phyloP scores from a whole-genome alignment of 2,329 filamentous ascomycete species.

The Fusarium multiceps region DNA sequence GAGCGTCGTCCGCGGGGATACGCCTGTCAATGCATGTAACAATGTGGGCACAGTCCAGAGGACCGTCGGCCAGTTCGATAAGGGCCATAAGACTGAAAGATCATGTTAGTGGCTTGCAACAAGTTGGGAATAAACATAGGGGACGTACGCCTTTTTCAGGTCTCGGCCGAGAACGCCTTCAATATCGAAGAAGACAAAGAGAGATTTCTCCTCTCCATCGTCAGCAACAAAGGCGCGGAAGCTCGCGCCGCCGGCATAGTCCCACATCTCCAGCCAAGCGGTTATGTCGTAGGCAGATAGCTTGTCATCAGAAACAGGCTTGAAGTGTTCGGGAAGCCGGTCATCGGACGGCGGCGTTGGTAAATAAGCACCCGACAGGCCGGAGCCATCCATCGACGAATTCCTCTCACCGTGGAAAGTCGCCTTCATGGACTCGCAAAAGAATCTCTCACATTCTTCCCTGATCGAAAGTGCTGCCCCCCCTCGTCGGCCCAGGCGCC shows the following conservation, averaged over 20 bases:
- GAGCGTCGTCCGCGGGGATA: slow-evolving; percentile 69
- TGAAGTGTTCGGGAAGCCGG: slow-evolving; percentile 53
- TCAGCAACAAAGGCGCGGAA: slow-evolving; percentile 88
- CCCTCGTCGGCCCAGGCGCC: slow-evolving; percentile 71
- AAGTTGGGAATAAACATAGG: neutral
- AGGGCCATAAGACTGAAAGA: slow-evolving; percentile 80
- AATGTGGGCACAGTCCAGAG: slow-evolving; percentile 80
- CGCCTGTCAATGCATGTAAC: slow-evolving; percentile 84
- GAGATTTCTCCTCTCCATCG: slow-evolving; percentile 74
- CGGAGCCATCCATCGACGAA: slow-evolving; percentile 79
- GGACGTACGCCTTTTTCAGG: slow-evolving; percentile 84
- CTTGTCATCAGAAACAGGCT: slow-evolving; percentile 46
- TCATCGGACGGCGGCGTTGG: slow-evolving; percentile 67
- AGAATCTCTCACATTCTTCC: slow-evolving; percentile 99
- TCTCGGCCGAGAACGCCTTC: slow-evolving; percentile 76
- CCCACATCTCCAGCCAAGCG: slow-evolving; percentile 83
- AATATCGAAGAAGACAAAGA: slow-evolving; percentile 89
- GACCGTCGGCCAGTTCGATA: slow-evolving; percentile 84
- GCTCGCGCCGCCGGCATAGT: slow-evolving; percentile 84
- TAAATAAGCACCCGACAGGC: slow-evolving; percentile 80
- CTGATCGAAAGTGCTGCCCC: slow-evolving; percentile 96
- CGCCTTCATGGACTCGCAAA: slow-evolving; percentile 93
- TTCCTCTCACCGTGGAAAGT: slow-evolving; percentile 97
- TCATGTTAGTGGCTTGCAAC: neutral
- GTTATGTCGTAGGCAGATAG: slow-evolving; percentile 56